Evolutionary conservation across 106 monocot species (phyloP).

Genomic region (Allium fistulosum): DNA sequence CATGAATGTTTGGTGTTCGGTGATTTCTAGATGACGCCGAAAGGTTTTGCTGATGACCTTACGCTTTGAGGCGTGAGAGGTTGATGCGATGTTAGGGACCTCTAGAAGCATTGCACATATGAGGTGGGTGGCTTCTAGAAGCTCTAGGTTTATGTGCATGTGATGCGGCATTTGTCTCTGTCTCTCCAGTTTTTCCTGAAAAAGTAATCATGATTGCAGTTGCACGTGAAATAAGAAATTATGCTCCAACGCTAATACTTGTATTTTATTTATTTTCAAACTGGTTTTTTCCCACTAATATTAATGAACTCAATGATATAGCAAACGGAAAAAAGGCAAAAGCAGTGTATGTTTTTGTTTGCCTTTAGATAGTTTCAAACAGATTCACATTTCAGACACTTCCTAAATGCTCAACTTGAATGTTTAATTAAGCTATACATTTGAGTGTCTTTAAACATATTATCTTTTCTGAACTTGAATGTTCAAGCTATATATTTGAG

Average conservation of each 20-base stretch:
- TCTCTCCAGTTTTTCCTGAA: constrained; percentile 80
- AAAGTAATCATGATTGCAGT: not conserved
- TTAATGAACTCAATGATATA: no score
- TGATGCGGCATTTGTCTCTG: constrained; percentile 90
- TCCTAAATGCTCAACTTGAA: no score
- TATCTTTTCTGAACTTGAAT: no score
- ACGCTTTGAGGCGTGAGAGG: constrained; percentile 51
- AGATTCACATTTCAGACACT: no score
- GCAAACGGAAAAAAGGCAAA: no score
- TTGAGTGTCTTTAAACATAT: no score
- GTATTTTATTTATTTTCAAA: not conserved
- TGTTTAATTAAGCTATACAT: no score
- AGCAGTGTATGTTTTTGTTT: no score
- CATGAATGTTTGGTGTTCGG: constrained; percentile 69
- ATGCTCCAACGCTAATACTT: not conserved
- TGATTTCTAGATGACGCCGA: constrained; percentile 70
- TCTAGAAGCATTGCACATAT: constrained; percentile 92
- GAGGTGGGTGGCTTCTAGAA: constrained; percentile 85
- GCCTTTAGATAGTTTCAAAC: no score
- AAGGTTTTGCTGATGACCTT: constrained; percentile 83
- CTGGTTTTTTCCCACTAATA: no score
- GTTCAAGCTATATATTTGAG: no score
- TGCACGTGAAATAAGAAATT: not conserved
- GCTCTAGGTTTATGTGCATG: constrained; percentile 99
- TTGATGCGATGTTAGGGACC: constrained; percentile 86